Evolutionary conservation across 805 yeast species (phyloP).

Genomic region (Lipomyces starkeyi): DNA sequence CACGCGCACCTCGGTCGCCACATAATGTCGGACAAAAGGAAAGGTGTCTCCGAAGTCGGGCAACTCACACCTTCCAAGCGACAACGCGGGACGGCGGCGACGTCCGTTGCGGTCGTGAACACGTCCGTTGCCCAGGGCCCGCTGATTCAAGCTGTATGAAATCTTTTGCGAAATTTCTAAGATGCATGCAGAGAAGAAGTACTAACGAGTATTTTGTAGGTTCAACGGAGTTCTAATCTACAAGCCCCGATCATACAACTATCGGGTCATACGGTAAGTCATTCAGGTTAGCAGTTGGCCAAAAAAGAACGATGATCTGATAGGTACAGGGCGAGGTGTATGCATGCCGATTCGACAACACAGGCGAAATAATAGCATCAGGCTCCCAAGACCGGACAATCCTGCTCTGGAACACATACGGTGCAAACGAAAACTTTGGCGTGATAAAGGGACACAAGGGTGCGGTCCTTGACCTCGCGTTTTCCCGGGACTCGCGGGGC

Average conservation of each 20-base stretch:
- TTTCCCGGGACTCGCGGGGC: constrained; percentile 55
- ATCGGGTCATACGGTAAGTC: constrained; percentile 37
- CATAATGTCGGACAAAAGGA: constrained; percentile 31
- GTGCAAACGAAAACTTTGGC: constrained; percentile 53
- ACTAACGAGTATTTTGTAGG: constrained; percentile 12
- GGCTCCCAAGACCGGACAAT: constrained; percentile 59
- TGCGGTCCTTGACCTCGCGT: constrained; percentile 65
- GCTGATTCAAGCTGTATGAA: constrained; percentile 26
- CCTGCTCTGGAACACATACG: constrained; percentile 54
- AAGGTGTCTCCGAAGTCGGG: constrained; percentile 20
- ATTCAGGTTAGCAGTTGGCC: background rate
- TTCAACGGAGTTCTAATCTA: constrained; percentile 33
- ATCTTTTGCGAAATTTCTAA: background rate
- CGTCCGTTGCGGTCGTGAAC: constrained; percentile 36
- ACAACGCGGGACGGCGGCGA: constrained; percentile 13
- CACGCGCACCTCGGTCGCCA: background rate
- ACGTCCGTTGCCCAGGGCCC: constrained; percentile 31
- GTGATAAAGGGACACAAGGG: constrained; percentile 62
- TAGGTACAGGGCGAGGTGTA: constrained; percentile 54
- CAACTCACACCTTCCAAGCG: constrained; percentile 13
- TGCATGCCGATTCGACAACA: constrained; percentile 56
- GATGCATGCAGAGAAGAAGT: background rate
- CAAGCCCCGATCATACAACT: constrained; percentile 39
- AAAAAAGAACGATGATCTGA: background rate
- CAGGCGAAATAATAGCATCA: constrained; percentile 62